phyloP scores from a whole-genome alignment of 805 yeast species.

The Lachancea nothofagi region DNA sequence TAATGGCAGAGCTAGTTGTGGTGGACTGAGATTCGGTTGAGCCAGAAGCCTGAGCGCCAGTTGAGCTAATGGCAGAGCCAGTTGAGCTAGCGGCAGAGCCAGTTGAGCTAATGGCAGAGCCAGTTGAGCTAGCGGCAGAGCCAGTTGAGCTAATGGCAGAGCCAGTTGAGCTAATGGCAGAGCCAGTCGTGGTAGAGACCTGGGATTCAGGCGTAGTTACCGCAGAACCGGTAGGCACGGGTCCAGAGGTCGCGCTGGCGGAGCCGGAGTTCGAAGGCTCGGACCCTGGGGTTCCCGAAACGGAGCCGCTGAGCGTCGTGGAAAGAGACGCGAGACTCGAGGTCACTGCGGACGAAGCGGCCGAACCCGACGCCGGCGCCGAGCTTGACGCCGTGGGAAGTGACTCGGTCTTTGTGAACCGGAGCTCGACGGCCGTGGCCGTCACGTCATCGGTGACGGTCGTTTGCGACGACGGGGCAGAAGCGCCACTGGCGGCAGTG shows the following conservation, averaged over 20 bases:
- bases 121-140: background rate
- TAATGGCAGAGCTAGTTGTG: background rate
- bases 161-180: background rate
- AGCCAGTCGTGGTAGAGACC: background rate
- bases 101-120: background rate
- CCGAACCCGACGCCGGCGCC: background rate
- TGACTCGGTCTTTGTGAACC: constrained; percentile 12
- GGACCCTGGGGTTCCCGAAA: background rate
- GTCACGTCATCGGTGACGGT: constrained; percentile 20
- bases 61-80: background rate
- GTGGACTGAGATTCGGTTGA: background rate
- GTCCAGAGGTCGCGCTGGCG: no score
- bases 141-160: background rate
- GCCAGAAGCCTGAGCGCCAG: background rate
- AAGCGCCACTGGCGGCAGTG: constrained; percentile 14
- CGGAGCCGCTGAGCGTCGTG: background rate
- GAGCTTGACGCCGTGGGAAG: constrained; percentile 1
- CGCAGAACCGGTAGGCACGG: background rate
- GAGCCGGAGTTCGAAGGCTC: no score
- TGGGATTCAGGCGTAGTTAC: background rate
- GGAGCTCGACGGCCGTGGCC: constrained; percentile 14
- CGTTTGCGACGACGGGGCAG: no score
- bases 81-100: background rate
- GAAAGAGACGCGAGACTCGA: background rate
- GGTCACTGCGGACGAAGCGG: constrained; percentile 1